Percentiles rank a stretch among this genome's conserved stretches.
phyloP scores from a whole-genome alignment of 176 grass and related monocot species.

The Pontederia crassipes region DNA sequence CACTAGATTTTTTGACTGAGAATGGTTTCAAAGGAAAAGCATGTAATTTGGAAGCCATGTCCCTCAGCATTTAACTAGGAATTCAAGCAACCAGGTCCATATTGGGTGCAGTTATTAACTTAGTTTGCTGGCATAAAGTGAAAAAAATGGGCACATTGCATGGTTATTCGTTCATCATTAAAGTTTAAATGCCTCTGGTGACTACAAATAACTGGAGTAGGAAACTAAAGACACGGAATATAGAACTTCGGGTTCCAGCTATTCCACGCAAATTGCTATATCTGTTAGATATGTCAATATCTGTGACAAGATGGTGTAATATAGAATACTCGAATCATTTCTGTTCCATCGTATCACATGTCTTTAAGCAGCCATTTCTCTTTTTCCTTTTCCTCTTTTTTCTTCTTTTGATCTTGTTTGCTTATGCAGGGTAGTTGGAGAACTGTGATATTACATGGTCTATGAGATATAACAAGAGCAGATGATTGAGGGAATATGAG shows the following conservation, averaged over 20 bases:
- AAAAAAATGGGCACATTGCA: neutral
- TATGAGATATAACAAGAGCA: neutral
- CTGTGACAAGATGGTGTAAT: neutral
- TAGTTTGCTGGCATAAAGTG: neutral
- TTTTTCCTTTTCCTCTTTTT: neutral
- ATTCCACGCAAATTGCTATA: neutral
- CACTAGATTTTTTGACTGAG: conserved; percentile 18
- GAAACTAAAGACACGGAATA: too few relatives aligned
- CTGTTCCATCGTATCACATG: neutral
- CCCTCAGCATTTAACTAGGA: neutral
- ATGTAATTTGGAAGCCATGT: neutral
- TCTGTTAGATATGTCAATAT: neutral
- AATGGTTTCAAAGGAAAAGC: conserved; percentile 2
- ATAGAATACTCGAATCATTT: neutral
- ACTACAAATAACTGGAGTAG: too few relatives aligned
- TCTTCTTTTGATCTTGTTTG: neutral
- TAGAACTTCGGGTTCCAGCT: too few relatives aligned
- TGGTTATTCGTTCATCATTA: too few relatives aligned
- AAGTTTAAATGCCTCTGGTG: too few relatives aligned
- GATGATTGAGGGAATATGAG: conserved; percentile 5
- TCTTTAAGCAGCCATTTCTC: neutral
- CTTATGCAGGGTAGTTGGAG: neutral
- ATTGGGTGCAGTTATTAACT: neutral
- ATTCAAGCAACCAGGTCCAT: neutral
- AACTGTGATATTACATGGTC: neutral